Base-by-base conservation (phyloP, 768 basidiomycete species). In the Cystofilobasidium capitatum region DNA sequence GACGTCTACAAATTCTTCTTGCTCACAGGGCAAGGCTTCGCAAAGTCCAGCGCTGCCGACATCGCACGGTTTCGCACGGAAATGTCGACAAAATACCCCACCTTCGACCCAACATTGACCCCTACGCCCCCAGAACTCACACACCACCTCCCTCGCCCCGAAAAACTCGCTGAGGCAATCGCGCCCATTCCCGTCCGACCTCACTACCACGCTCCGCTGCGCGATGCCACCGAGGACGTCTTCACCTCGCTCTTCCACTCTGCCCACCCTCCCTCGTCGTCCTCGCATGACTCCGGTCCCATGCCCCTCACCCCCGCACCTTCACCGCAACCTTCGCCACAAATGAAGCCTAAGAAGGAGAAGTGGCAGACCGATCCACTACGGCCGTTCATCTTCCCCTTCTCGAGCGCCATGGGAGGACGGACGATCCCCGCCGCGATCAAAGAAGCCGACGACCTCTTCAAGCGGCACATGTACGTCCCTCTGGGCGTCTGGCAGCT, bases 331-430 rank as follows among this genome's bases (percentile, higher is more conserved):
- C 73, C 72, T 1, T 71, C 72, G 8, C 76, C 88, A 85, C 51
- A 55, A 20, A 55, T 33, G 2, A 97, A 94, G 74, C 91, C 89
- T 13, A 99, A 99, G 80, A 97, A 98, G 76, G 94, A 94, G 75
- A 91, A 94, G 75, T 99, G 91, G 76, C 96, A 98, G 75, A 99
- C 96, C 0, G 96, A 99, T 77, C 96, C 93, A 75, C 85, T 80
- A 55, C 82, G 89, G 16, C 94, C 96, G 1, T 99, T 98, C 76
- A 79, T 98, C 69, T 93, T 99, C 76, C 96, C 96, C 0, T 99
- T 96, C 75, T 89, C 83, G 85, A 77, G 69, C 62, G 80, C 83
- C 35, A 66, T 75, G 55, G 82, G 83, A 59, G 82, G 85, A 66
- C 81, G 80, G 29, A 82, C 83, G 47, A 89, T 98, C 3, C 96